Conservation (phyloP, 2,329 filamentous ascomycete species). For the Pyrenophora seminiperda region DNA sequence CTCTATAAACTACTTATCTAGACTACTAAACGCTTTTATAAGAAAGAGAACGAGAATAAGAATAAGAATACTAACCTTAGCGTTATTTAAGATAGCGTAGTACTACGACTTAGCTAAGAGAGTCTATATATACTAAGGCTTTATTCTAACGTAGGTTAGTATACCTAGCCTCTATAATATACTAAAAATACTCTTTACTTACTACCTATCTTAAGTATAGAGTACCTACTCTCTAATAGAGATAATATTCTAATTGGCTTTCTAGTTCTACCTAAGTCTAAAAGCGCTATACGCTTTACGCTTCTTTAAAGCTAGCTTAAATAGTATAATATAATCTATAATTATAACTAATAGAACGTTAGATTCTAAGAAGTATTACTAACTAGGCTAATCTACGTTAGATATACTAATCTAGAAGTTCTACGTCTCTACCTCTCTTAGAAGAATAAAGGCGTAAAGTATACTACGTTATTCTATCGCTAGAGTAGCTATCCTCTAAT, state of each 20-base stretch:
- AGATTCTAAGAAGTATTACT: slow-evolving; percentile 8
- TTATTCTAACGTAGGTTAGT: slow-evolving; percentile 1
- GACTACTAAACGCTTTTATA: slow-evolving; percentile 6
- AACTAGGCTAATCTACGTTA: slow-evolving; percentile 19
- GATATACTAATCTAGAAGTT: slow-evolving; percentile 10
- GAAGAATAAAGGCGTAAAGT: slow-evolving; percentile 3
- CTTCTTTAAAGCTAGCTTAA: slow-evolving; percentile 17
- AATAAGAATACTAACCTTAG: slow-evolving; percentile 3
- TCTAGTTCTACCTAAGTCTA: slow-evolving; percentile 9
- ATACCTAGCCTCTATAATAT: background rate
- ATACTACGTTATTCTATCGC: slow-evolving; percentile 17
- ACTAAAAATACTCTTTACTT: slow-evolving; percentile 7
- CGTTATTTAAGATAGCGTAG: slow-evolving; percentile 8
- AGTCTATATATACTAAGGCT: background rate
- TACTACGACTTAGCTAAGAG: background rate
- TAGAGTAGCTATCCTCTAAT: slow-evolving; percentile 17
- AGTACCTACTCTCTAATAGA: background rate
- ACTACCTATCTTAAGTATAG: slow-evolving; percentile 12
- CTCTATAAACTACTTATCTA: slow-evolving; percentile 4
- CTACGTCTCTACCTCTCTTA: slow-evolving; percentile 15
- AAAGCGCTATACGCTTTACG: slow-evolving; percentile 7
- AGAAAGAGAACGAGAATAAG: slow-evolving; percentile 7
- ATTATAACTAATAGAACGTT: slow-evolving; percentile 8
- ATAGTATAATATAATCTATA: slow-evolving; percentile 10
- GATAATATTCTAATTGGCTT: slow-evolving; percentile 10